phyloP scores from a whole-genome alignment of 2,329 filamentous ascomycete genomes.

The Dryadomyces quercus-mongolicae region DNA sequence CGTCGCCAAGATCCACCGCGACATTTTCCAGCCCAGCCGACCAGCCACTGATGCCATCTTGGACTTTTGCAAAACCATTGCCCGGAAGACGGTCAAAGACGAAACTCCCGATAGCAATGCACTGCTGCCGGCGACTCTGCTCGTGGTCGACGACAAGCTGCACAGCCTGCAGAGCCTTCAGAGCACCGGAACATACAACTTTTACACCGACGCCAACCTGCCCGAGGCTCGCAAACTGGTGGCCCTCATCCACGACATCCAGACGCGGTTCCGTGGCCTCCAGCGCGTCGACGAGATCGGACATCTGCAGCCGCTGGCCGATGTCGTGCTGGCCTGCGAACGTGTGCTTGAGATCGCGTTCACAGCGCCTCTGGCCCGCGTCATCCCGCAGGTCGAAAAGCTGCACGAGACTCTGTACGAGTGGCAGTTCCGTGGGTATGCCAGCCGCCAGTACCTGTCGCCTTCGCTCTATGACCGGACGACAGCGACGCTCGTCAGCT shows the following conservation, averaged over 20 bases:
- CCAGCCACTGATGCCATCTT: constrained; percentile 30
- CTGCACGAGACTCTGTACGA: constrained; percentile 77
- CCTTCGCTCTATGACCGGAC: constrained; percentile 61
- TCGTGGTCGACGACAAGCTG: constrained; percentile 52
- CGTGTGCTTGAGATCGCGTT: constrained; percentile 66
- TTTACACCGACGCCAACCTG: constrained; percentile 75
- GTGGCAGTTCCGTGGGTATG: constrained; percentile 82
- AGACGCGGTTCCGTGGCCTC: constrained; percentile 61
- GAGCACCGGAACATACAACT: constrained; percentile 53
- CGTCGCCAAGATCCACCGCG: constrained; percentile 48
- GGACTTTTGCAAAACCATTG: constrained; percentile 30
- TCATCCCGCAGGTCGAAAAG: constrained; percentile 78
- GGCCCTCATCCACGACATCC: constrained; percentile 53
- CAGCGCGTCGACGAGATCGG: constrained; percentile 52
- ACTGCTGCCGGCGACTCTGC: constrained; percentile 53
- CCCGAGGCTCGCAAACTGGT: constrained; percentile 65
- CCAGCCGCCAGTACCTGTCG: constrained; percentile 66
- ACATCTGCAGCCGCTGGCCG: constrained; percentile 63
- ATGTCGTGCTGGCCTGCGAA: constrained; percentile 65
- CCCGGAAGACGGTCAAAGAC: constrained; percentile 23
- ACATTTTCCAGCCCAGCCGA: constrained; percentile 33
- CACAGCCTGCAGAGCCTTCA: constrained; percentile 15
- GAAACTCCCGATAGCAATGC: constrained; percentile 20
- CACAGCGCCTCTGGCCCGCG: constrained; percentile 72
- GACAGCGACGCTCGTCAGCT: constrained; percentile 70